Base-by-base conservation (phyloP, 495 filamentous ascomycete species). In the Aspergillus mulundensis region DNA sequence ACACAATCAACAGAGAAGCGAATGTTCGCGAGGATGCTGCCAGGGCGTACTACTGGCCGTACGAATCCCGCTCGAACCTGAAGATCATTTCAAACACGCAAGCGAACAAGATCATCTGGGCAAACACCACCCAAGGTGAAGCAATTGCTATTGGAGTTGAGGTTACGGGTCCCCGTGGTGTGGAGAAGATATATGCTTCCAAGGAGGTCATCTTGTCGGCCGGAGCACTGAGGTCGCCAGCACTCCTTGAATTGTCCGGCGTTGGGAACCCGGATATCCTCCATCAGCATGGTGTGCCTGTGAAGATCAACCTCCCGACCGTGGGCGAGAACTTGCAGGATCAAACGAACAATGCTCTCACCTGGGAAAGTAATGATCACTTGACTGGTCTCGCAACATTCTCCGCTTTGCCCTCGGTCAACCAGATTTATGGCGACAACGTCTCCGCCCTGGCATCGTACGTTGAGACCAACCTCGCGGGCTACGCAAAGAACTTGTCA, bases 221-320 rank as follows among this genome's bases (percentile, higher is more conserved):
- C n/a, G 86, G 86, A 8, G 61, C 78, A 10, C 69, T 79, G 18
- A 74, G 78, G 14, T 77, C 84, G 0, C 82, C 86, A 5, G 63
- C 70, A 1, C 64, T 88, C 2, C 71, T 87, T 10, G 84, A 88
- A 60, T 73, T 84, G 0, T 88, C 86, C 0, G 84, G 86, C 11
- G 65, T 88, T 43, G 84, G 84, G 8, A 61, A 69, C 46, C 34
- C 49, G 21, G 46, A 36, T 5, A 50, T 50, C 32, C 70, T 71
- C 10, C 34, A 61, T 7, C 50, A 57, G 14, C 56, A 59, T 39
- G 68, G 69, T 32, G 75, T 74, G 59, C 30, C 46, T 7, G 18
- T 50, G 3, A 36, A 36, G 30, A n/a, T 50, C 11, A 34, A 51
- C 16, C 73, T 74, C 48, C 62, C 67, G 2, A 66, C 64, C 39